A percentile compares a stretch with the other conserved stretches of the same genome.
These are phyloP conservation scores for Geotrichum bryndzae DNA, from an alignment of 1,139 yeast genomes.

Conservation along the genomic window DNA sequence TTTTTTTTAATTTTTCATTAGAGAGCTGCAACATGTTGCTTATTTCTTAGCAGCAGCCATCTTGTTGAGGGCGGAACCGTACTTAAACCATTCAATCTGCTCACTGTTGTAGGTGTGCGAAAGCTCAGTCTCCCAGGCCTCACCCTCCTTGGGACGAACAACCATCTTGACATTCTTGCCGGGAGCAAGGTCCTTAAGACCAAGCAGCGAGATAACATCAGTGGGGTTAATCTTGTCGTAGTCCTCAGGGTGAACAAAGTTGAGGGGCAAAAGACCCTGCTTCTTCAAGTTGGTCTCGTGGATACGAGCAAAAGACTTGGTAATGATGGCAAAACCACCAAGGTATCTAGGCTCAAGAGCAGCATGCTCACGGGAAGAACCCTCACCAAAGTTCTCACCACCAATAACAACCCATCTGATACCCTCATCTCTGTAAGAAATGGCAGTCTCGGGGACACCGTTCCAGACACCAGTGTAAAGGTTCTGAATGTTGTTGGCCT, in stretches of 20 bases:
- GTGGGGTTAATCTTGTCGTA: constrained; percentile 75
- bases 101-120: constrained; percentile 93
- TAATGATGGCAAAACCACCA: constrained; percentile 83
- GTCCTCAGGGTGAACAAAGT: constrained; percentile 83
- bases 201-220: constrained; percentile 76
- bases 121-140: constrained; percentile 79
- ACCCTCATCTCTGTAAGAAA: constrained; percentile 89
- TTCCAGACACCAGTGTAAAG: constrained; percentile 84
- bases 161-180: constrained; percentile 83
- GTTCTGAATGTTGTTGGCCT: constrained; percentile 85
- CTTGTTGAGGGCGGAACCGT: constrained; percentile 98
- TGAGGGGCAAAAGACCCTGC: constrained; percentile 94
- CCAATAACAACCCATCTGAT: constrained; percentile 91
- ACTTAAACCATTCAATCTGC: constrained; percentile 98
- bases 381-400: constrained; percentile 97
- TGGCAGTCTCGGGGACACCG: constrained; percentile 96
- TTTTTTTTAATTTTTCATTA: neutral
- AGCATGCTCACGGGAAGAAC: constrained; percentile 98
- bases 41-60: constrained; percentile 53
- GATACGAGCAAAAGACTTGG: constrained; percentile 95
- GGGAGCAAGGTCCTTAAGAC: constrained; percentile 82
- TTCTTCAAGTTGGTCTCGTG: constrained; percentile 87
- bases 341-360: constrained; percentile 91
- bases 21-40: neutral
- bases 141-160: constrained; percentile 85